Base-by-base conservation (phyloP, 2,329 filamentous ascomycete species). In the Colletotrichum melonis region DNA sequence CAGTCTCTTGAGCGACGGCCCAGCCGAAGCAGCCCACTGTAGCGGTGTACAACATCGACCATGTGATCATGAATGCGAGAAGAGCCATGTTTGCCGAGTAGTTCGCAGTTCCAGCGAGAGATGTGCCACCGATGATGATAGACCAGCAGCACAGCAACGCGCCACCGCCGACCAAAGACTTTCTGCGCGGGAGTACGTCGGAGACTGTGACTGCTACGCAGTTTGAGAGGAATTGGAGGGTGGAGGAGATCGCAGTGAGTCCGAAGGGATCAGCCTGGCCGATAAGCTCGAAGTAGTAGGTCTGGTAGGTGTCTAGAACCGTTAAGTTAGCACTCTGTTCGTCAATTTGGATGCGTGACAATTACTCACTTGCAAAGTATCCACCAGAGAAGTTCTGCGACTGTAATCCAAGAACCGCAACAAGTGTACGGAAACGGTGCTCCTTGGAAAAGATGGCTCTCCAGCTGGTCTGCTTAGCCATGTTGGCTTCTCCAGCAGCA, bases 341-440 rank as follows among this genome's bases (percentile, higher is more conserved):
- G 4, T 26, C 26, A 0, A 26, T 26, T 26, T 26, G 4, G 0
- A 26, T 26, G 4, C 1, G 4, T 26, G 1, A 26, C 26, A 5
- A 9, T 11, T 32, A 32, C 30, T 32, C 30, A 49, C 42, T 49
- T n/a, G 42, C 42, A 9, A 49, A 49, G 8, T 49, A 49, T 4
- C 42, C 42, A 19, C 42, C 42, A 11, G 42, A 49, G 19, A 49
- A 49, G 42, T 49, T 49, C 19, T 49, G 42, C 6, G 42, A 49
- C 42, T 49, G 42, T 1, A 49, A 49, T 22, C 42, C 42, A 2
- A 49, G 42, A 49, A 49, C 42, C 7, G 42, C 42, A n/a, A 49
- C 42, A 4, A 49, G 42, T 1, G 42, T 49, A 4, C 42, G 42
- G 19, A 49, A 49, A 7, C 42, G 42, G 42, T 49, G 42, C 42